Base-by-base conservation (phyloP, 2,329 filamentous ascomycete species). In the Cladosporium velox region DNA sequence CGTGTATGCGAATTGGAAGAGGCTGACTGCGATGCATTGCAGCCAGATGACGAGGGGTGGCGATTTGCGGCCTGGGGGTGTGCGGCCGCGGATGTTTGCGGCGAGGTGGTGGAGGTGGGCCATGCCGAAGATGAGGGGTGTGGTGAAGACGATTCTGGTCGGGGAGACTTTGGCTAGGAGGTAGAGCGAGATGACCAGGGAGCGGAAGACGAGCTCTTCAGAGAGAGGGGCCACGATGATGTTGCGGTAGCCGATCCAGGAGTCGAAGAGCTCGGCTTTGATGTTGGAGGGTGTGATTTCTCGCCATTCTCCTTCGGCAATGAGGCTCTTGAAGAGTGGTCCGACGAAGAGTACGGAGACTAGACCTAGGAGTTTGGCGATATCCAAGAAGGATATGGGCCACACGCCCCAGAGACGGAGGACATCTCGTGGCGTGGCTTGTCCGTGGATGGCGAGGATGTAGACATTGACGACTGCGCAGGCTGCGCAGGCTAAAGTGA, bases 41-140 rank as follows among this genome's bases (percentile, higher is more conserved):
- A 77, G 62, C 52, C 75, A 68, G 51, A 75, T 58, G 2, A 51
- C 61, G 5, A 66, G 14, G 3, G 71, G 65, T 35, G 70, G 72
- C 4, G 67, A 51, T 8, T 35, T 65, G 8, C 64, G 67, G n/a
- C 69, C 69, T 7, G 90, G 88, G 1, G 86, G 83, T 0, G 84
- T 70, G 72, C 96, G 88, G 1, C 90, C 91, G 66, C 96, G 83
- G 65, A 90, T 86, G 79, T 96, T 97, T 80, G 98, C 95, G 81
- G 97, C 96, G 77, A 96, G 92, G 80, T 99, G 95, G 79, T 99
- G 94, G 58, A 96, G 79, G 79, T 99, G 95, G 8, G 95, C 93
- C 54, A 97, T 88, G 61, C 94, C 94, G 76, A 98, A 98, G 77
- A 97, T 90, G 12, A 97, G 81, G 7, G 94, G 94, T 1, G 92